These are phyloP conservation scores for Arabidopsis thaliana DNA, from an alignment of 345 rosid species.

Conservation along the genomic window DNA sequence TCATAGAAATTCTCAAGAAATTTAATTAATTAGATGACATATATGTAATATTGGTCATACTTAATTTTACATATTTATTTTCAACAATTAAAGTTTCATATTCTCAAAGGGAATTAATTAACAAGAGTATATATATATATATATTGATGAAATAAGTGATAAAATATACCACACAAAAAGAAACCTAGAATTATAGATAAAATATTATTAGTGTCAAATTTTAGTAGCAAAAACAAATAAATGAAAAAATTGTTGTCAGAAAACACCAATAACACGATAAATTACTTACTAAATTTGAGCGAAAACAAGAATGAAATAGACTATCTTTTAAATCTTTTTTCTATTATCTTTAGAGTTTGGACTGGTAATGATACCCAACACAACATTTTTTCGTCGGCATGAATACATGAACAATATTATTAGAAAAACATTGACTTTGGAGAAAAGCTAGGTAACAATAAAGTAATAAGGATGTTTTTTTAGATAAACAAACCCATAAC, in stretches of 20 bases:
- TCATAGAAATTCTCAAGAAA: no score
- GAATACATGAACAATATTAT: slow-evolving; percentile 9
- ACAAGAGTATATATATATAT: no score
- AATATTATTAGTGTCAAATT: neutral
- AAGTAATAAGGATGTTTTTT: slow-evolving; percentile 10
- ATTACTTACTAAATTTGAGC: neutral
- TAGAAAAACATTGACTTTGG: slow-evolving; percentile 38
- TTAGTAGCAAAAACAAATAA: neutral
- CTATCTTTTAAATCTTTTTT: neutral
- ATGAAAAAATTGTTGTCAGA: neutral
- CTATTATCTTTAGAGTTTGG: neutral
- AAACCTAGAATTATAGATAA: neutral
- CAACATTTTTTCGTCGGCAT: slow-evolving; percentile 20
- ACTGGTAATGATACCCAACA: neutral
- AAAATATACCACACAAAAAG: neutral
- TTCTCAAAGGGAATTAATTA: no score
- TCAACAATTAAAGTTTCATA: no score
- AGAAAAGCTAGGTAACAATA: slow-evolving; percentile 20
- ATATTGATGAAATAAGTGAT: no score
- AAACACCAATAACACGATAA: neutral
- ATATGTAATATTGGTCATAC: no score
- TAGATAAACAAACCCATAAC: neutral
- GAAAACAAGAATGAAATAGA: neutral
- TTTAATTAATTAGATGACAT: no score
- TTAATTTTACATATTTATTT: no score